Evolutionary conservation across 768 basidiomycete genomes (phyloP), one percentile per base, ranked within the genome.

Genomic region (Suillus alpinus): DNA sequence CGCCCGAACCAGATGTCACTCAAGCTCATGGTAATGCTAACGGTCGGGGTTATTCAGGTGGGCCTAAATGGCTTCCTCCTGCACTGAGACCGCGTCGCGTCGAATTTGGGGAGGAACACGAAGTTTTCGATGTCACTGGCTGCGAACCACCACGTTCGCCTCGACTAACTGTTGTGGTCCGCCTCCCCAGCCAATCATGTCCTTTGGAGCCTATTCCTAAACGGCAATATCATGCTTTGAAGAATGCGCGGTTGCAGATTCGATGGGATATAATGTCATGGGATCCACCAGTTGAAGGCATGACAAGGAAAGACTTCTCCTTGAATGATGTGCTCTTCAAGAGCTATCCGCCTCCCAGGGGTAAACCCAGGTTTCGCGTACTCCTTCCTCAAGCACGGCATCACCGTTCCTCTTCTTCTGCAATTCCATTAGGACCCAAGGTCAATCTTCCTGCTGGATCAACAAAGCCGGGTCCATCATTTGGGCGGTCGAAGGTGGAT

Each of bases 221-320:
- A 61, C 79, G 75, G 61, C 86, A 87, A 66, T 53, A 84, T 16
- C 69, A 76, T 40, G 63, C 77, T 36, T 80, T 81, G 62, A 80
- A 73, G 57, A 76, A 72, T 56, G 69, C 75, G 4, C 66, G 72
- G 4, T 63, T 56, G 36, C 77, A 73, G 31, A 67, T 82, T 32
- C 83, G 87, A 46, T 80, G 83, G 75, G 91, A 92, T 57, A 81
- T 86, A 31, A 76, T 89, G 32, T 87, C 88, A 3, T 90, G 87
- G 74, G 83, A 85, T 36, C 90, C 92, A 56, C 87, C 88, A 18
- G 79, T 88, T 14, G 82, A 83, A 59, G 86, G 83, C 52, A 87
- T 87, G 84, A 82, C 65, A 57, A 81, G 75, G 46, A 78, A 82
- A 51, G 87, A 88, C 59, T 77, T 88, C 50, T 84, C 84, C 20